Conservation (phyloP, 495 filamentous ascomycete genomes). For the Penicillium chermesinum region DNA sequence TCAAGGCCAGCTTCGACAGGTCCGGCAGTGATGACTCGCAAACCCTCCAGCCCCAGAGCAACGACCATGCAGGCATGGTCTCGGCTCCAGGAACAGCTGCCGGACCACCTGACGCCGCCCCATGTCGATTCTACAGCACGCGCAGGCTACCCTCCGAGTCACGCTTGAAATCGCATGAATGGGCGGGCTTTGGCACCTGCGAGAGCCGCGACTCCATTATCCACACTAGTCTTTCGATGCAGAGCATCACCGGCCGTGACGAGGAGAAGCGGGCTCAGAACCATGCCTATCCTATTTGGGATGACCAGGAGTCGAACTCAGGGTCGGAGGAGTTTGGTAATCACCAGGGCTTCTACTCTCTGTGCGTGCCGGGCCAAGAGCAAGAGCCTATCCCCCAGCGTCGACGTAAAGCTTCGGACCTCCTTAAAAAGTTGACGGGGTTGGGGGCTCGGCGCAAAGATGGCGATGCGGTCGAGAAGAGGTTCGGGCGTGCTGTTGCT, state of each 20-base stretch:
- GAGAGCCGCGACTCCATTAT: constrained; percentile 6
- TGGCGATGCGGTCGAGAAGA: neutral
- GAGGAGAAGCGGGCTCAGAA: neutral
- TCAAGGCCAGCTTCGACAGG: constrained; percentile 9
- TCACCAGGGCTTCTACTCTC: constrained; percentile 6
- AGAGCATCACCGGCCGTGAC: constrained; percentile 3
- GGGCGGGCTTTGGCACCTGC: neutral
- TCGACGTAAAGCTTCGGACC: constrained; percentile 12
- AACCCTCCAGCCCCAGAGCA: no score
- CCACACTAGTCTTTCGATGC: constrained; percentile 4
- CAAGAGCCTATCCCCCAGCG: neutral
- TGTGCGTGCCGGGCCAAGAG: neutral
- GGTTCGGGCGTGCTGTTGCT: constrained; percentile 3
- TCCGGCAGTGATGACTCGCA: neutral
- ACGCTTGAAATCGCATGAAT: neutral
- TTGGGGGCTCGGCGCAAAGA: constrained; percentile 11
- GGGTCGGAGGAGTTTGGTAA: neutral
- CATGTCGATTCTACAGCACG: constrained; percentile 18
- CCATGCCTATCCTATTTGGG: constrained; percentile 4
- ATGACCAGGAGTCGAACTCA: neutral
- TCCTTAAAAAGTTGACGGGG: constrained; percentile 23
- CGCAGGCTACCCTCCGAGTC: neutral
- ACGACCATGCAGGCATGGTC: neutral
- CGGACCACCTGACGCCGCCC: constrained; percentile 1
- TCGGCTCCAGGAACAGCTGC: neutral